Conservation (phyloP, 1,284 basidiomycete species). For the Fomitiporia mediterranea region DNA sequence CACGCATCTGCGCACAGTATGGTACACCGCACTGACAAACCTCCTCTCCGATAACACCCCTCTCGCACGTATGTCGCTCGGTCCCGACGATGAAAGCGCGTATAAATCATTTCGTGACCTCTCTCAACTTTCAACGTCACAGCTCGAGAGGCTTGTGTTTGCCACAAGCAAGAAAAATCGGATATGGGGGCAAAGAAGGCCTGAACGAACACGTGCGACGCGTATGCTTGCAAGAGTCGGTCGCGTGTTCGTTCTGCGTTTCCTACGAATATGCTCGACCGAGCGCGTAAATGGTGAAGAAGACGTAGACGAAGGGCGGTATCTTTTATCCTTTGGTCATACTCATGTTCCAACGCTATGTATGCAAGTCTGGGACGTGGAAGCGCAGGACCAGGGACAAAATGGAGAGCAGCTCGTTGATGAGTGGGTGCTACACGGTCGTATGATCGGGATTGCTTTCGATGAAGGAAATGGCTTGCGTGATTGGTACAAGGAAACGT, state of each 20-base stretch:
- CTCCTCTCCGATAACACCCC: conserved; percentile 44
- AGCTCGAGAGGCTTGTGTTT: conserved; percentile 40
- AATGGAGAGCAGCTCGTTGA: background rate
- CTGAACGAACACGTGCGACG: conserved; percentile 23
- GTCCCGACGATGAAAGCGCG: background rate
- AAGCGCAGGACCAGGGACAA: background rate
- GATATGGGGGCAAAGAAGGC: conserved; percentile 40
- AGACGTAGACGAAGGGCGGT: conserved; percentile 8
- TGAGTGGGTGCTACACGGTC: conserved; percentile 10
- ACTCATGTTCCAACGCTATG: background rate
- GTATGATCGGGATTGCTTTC: conserved; percentile 11
- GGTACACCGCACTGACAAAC: conserved; percentile 41
- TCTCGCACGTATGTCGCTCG: conserved; percentile 31
- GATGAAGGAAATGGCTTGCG: conserved; percentile 7
- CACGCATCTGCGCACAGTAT: conserved; percentile 45
- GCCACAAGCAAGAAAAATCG: conserved; percentile 44
- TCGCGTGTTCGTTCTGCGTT: conserved; percentile 40
- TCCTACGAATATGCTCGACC: conserved; percentile 29
- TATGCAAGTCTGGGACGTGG: conserved; percentile 19
- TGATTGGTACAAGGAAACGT: background rate
- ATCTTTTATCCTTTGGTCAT: conserved; percentile 15
- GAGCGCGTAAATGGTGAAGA: conserved; percentile 22
- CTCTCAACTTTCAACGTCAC: conserved; percentile 32
- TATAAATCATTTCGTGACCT: conserved; percentile 21
- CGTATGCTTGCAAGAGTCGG: conserved; percentile 24